phyloP scores from a whole-genome alignment of 768 basidiomycete genomes.

The Mycena amicta region DNA sequence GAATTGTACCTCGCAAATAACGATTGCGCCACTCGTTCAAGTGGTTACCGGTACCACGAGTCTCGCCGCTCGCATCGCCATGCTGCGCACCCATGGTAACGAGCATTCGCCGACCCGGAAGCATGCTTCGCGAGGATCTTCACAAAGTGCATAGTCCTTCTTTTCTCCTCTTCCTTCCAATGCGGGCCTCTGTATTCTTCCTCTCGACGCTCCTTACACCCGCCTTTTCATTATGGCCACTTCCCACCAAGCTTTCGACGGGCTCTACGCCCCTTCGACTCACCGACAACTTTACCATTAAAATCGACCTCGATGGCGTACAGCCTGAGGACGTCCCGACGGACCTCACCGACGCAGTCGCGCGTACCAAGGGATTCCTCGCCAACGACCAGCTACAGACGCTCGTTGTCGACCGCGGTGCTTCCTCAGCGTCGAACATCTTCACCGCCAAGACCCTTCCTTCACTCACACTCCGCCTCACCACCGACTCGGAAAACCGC shows the following conservation, averaged over 20 bases:
- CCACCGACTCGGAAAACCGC: slow-evolving; percentile 11
- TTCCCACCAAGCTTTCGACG: slow-evolving; percentile 13
- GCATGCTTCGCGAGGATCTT: too few relatives aligned
- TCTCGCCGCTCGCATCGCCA: too few relatives aligned
- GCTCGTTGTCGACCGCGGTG: slow-evolving; percentile 45
- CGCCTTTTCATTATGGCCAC: slow-evolving; percentile 20
- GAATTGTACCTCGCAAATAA: too few relatives aligned
- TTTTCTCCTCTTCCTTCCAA: not conserved
- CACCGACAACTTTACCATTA: slow-evolving; percentile 8
- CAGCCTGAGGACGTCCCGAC: slow-evolving; percentile 15
- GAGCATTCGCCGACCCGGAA: too few relatives aligned
- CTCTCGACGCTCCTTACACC: too few relatives aligned
- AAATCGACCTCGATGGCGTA: too few relatives aligned
- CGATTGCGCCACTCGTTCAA: too few relatives aligned
- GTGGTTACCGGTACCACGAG: too few relatives aligned
- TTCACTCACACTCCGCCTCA: slow-evolving; percentile 35
- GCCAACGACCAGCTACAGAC: slow-evolving; percentile 42
- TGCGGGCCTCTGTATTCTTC: slow-evolving; percentile 16
- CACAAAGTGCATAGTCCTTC: too few relatives aligned
- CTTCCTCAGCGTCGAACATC: slow-evolving; percentile 33
- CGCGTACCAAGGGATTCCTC: slow-evolving; percentile 35
- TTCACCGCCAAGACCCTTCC: slow-evolving; percentile 32
- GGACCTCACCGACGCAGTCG: slow-evolving; percentile 44
- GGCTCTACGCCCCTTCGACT: slow-evolving; percentile 20
- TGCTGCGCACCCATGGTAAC: too few relatives aligned